Conservation (phyloP, 2,329 filamentous ascomycete species). For the Colletotrichum godetiae region DNA sequence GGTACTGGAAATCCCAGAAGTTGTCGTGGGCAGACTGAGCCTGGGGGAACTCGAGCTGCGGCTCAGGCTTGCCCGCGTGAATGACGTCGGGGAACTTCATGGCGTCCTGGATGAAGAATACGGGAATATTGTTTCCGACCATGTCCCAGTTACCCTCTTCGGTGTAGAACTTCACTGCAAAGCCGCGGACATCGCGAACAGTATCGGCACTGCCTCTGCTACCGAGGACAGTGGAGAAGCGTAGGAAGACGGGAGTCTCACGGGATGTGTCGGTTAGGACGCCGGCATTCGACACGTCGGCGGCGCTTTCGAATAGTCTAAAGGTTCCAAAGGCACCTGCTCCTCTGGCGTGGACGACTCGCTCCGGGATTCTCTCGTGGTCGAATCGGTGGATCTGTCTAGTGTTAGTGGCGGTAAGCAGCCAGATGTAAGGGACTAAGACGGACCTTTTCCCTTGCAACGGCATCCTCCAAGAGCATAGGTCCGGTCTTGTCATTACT, state of each 20-base stretch:
- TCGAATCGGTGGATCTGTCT: constrained; percentile 79
- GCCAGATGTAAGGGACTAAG: no score
- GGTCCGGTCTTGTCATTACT: constrained; percentile 75
- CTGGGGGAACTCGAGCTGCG: constrained; percentile 77
- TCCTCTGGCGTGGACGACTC: constrained; percentile 72
- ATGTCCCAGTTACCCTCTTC: constrained; percentile 82
- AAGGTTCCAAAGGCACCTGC: constrained; percentile 66
- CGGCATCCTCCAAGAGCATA: constrained; percentile 76
- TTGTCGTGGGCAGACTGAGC: constrained; percentile 79
- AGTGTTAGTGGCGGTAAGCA: no score
- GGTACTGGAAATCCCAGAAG: constrained; percentile 79
- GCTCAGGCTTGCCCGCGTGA: constrained; percentile 73
- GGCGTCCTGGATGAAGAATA: constrained; percentile 82
- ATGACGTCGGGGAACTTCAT: constrained; percentile 79
- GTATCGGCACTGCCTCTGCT: constrained; percentile 83
- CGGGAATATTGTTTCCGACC: constrained; percentile 75
- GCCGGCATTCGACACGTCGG: constrained; percentile 72
- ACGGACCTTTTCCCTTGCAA: constrained; percentile 77
- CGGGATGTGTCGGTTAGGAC: constrained; percentile 76
- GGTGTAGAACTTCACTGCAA: constrained; percentile 83
- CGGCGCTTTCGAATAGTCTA: constrained; percentile 61
- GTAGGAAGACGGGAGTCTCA: constrained; percentile 75
- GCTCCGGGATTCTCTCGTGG: constrained; percentile 70
- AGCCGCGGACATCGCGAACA: constrained; percentile 83
- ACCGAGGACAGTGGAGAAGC: constrained; percentile 83